Evolutionary conservation across 495 filamentous ascomycete genomes (phyloP).

Genomic region (Schizothecium vesticola): DNA sequence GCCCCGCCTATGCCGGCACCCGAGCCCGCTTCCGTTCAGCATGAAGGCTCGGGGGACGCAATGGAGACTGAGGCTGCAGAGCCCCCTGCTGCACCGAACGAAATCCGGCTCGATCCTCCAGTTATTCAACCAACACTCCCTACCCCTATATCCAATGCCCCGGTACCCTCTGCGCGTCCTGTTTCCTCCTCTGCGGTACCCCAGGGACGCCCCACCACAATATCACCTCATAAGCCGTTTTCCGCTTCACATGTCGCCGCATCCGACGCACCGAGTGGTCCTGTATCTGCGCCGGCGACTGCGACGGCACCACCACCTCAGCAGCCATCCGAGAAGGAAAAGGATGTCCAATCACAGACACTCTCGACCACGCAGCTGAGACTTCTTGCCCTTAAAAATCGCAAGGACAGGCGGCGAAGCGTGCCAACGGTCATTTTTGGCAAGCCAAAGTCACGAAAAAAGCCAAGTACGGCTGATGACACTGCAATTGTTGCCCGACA

Average conservation of each 20-base stretch:
- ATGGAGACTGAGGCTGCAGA: conserved; percentile 2
- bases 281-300: neutral
- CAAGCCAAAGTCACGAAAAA: conserved; percentile 40
- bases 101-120: neutral
- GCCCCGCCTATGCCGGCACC: neutral
- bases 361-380: conserved; percentile 39
- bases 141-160: neutral
- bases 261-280: neutral
- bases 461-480: conserved; percentile 21
- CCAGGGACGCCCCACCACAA: neutral
- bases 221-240: neutral
- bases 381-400: conserved; percentile 52
- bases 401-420: conserved; percentile 58
- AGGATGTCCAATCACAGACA: conserved; percentile 11
- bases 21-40: neutral
- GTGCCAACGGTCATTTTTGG: conserved; percentile 79
- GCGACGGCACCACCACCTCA: neutral
- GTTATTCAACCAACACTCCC: neutral
- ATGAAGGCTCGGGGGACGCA: neutral
- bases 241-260: neutral
- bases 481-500: conserved; percentile 30
- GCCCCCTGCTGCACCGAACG: neutral
- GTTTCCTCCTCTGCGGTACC: neutral
- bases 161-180: neutral
- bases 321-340: neutral